phyloP scores from a whole-genome alignment of 495 filamentous ascomycete genomes.

The Antarctomyces pellizariae region DNA sequence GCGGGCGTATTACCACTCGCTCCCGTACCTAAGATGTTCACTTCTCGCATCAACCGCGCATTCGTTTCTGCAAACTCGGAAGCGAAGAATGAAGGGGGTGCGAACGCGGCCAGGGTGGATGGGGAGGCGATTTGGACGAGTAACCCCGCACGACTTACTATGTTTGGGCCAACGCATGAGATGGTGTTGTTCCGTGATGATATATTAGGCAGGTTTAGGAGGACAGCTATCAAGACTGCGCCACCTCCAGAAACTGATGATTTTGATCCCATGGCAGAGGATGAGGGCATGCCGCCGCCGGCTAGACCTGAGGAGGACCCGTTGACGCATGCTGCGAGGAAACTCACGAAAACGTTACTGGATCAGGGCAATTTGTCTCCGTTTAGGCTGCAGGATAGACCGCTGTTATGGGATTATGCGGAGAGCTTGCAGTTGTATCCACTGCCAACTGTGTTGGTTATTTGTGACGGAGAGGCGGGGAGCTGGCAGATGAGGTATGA shows the following conservation, averaged over 20 bases:
- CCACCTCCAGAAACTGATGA: conserved; percentile 13
- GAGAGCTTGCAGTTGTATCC: conserved; percentile 58
- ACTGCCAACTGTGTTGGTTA: conserved; percentile 55
- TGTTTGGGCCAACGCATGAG: conserved; percentile 74
- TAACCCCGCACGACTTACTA: conserved; percentile 56
- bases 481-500: conserved; percentile 78
- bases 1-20: conserved; percentile 49
- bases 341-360: conserved; percentile 75
- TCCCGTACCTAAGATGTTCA: conserved; percentile 65
- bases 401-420: conserved; percentile 74
- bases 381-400: conserved; percentile 52
- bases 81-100: conserved; percentile 18
- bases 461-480: conserved; percentile 58
- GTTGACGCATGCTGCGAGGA: conserved; percentile 32
- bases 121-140: conserved; percentile 70
- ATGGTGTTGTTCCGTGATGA: conserved; percentile 74
- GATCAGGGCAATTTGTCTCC: conserved; percentile 78
- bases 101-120: conserved; percentile 18
- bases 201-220: conserved; percentile 47
- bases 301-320: conserved; percentile 3
- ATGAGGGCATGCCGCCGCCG: conserved; percentile 7
- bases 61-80: conserved; percentile 57
- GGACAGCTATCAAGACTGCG: conserved; percentile 43
- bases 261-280: conserved; percentile 10
- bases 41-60: conserved; percentile 52